phyloP scores from a whole-genome alignment of 805 yeast genomes.

The Sugiyamaella americana region DNA sequence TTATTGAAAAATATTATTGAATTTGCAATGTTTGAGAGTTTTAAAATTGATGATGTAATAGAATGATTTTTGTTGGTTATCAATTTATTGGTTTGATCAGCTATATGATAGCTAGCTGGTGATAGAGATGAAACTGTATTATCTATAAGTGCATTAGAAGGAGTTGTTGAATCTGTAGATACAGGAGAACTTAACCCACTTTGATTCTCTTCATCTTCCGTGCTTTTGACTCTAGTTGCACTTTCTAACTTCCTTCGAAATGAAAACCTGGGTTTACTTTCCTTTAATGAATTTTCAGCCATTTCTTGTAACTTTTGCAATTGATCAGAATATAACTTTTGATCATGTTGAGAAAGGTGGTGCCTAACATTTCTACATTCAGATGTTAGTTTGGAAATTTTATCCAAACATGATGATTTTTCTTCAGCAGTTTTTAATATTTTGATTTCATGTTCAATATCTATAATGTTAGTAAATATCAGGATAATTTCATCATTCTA shows the following conservation, averaged over 20 bases:
- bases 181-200: neutral
- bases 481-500: neutral
- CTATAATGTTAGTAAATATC: neutral
- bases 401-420: slow-evolving; percentile 1
- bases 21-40: slow-evolving; percentile 6
- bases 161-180: neutral
- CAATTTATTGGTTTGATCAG: neutral
- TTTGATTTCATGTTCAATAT: neutral
- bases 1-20: slow-evolving; percentile 7
- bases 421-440: neutral
- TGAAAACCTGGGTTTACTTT: neutral
- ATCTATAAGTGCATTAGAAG: neutral
- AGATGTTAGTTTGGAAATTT: slow-evolving; percentile 10
- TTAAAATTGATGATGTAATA: slow-evolving; percentile 1
- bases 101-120: neutral
- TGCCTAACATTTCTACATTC: slow-evolving; percentile 14
- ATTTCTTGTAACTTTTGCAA: slow-evolving; percentile 9
- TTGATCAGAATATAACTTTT: slow-evolving; percentile 14
- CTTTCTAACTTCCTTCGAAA: neutral
- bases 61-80: neutral
- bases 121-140: neutral
- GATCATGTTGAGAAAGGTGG: slow-evolving; percentile 18
- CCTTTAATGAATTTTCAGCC: slow-evolving; percentile 1
- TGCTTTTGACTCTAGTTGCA: no score
- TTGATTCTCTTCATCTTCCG: no score